These are phyloP conservation scores for Kwoniella shivajii DNA, from an alignment of 1,284 basidiomycete genomes.

Conservation along the genomic window DNA sequence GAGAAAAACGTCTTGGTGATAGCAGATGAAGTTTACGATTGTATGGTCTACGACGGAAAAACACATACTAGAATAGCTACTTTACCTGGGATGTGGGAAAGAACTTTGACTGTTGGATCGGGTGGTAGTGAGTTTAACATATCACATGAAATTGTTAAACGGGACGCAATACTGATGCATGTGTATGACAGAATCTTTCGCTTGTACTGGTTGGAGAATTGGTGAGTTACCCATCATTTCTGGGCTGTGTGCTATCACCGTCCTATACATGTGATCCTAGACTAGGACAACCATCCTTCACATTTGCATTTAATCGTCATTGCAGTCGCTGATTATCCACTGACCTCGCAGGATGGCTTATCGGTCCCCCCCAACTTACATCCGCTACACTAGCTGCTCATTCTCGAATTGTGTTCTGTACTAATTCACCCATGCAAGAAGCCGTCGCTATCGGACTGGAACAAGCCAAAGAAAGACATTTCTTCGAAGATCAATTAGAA, in stretches of 20 bases:
- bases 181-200: constrained; percentile 75
- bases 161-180: constrained; percentile 3
- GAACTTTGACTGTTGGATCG: constrained; percentile 78
- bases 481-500: constrained; percentile 74
- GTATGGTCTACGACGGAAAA: constrained; percentile 82
- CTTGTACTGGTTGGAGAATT: constrained; percentile 96
- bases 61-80: constrained; percentile 90
- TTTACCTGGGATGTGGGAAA: constrained; percentile 97
- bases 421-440: constrained; percentile 89
- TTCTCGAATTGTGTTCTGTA: constrained; percentile 93
- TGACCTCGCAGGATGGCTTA: constrained; percentile 67
- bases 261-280: no score
- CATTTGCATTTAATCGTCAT: not conserved
- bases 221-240: no score
- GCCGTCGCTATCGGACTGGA: constrained; percentile 85
- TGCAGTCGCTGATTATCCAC: not conserved
- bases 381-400: constrained; percentile 83
- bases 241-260: no score
- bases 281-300: no score
- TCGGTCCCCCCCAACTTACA: constrained; percentile 82
- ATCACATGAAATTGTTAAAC: not conserved
- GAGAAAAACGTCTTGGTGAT: constrained; percentile 92
- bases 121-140: constrained; percentile 66
- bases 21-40: constrained; percentile 99
- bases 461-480: constrained; percentile 69